These are phyloP conservation scores for Cystofilobasidium capitatum DNA, from an alignment of 768 basidiomycete species.

Conservation along the genomic window DNA sequence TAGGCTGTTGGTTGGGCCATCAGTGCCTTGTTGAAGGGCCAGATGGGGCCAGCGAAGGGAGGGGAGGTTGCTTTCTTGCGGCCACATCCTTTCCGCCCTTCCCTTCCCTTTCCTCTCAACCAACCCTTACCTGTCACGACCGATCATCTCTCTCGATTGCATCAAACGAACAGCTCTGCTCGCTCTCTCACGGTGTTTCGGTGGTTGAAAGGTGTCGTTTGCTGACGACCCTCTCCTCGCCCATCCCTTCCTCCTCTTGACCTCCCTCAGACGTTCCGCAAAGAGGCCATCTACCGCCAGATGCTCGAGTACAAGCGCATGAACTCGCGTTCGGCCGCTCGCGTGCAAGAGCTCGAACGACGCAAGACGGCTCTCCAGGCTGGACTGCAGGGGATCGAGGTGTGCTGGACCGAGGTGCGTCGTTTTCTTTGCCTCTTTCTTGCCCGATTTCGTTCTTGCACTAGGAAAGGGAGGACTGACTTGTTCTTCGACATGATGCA, in stretches of 20 bases:
- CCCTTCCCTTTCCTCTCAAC: neutral
- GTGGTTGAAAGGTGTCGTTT: neutral
- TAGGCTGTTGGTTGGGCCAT: no score
- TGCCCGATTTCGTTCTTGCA: neutral
- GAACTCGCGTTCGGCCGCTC: constrained; percentile 54
- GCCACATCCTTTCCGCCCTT: no score
- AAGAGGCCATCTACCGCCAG: constrained; percentile 73
- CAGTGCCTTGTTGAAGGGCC: no score
- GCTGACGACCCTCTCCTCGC: neutral
- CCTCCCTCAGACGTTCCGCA: constrained; percentile 58
- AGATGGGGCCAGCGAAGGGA: no score
- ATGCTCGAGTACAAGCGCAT: constrained; percentile 76
- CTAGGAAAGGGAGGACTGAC: no score
- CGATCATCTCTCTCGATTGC: no score
- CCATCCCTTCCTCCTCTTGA: neutral
- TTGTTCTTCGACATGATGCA: no score
- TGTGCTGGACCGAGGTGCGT: constrained; percentile 68
- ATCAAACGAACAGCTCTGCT: neutral
- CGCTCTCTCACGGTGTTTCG: neutral
- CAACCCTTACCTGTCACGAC: neutral
- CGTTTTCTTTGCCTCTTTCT: neutral
- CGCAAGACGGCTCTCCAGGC: constrained; percentile 60
- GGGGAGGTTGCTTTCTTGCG: no score
- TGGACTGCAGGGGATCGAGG: constrained; percentile 60
- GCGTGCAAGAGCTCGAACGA: constrained; percentile 56